A percentile compares a stretch with the other conserved stretches of the same genome.
Conservation (phyloP, 2,329 filamentous ascomycete genomes). For the Claviceps quebecensis region DNA sequence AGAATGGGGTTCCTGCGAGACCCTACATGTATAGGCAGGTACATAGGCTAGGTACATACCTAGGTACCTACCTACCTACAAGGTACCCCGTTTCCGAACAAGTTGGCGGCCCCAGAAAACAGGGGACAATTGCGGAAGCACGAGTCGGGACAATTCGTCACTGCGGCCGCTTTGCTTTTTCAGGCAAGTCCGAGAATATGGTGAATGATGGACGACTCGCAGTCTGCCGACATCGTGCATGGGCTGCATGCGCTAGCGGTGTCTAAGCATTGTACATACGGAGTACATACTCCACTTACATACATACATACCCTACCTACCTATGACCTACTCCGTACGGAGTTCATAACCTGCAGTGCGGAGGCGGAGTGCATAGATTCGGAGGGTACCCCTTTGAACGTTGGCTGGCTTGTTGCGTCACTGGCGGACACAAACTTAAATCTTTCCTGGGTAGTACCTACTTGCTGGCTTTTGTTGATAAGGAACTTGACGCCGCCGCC, state of each 20-base stretch:
- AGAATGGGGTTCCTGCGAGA: no score
- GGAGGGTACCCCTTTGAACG: no score
- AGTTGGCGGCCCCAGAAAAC: no score
- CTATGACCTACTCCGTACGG: no score
- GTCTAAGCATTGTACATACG: not conserved
- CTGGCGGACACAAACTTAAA: not conserved
- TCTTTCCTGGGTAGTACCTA: not conserved
- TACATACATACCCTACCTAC: no score
- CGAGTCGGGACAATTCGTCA: not conserved
- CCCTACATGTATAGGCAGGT: no score
- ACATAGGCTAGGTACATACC: no score
- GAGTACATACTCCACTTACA: not conserved
- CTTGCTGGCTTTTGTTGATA: not conserved
- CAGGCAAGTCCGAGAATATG: constrained; percentile 10
- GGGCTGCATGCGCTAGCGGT: not conserved
- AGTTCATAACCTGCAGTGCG: not conserved
- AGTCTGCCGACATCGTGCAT: constrained; percentile 9
- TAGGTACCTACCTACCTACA: no score
- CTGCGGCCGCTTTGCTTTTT: constrained; percentile 2
- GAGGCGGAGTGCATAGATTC: not conserved
- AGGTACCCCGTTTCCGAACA: no score
- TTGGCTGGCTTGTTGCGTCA: not conserved
- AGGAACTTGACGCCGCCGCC: not conserved
- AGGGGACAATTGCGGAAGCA: not conserved
- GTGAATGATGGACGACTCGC: not conserved